A percentile compares a stretch with the other conserved stretches of the same genome.
Evolutionary conservation across 495 filamentous ascomycete species (phyloP).

Genomic region (Trichoderma parareesei): DNA sequence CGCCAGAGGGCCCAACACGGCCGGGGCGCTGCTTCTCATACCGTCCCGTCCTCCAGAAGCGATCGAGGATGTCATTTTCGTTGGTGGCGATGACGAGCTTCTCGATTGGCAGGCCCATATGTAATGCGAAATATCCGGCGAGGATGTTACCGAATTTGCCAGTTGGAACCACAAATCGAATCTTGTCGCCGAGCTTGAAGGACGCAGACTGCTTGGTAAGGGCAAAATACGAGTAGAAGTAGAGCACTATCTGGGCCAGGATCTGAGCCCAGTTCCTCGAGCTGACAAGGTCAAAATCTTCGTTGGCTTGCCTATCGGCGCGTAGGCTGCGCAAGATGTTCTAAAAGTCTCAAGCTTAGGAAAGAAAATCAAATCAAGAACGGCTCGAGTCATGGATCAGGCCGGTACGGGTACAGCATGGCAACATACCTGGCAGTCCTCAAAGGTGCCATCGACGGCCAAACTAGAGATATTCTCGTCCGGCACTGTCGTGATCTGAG

Average conservation of each 20-base stretch:
- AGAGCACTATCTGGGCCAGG: constrained; percentile 91
- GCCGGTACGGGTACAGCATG: background rate
- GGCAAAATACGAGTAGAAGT: constrained; percentile 82
- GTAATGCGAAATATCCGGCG: constrained; percentile 82
- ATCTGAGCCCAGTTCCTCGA: constrained; percentile 88
- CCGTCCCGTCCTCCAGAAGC: constrained; percentile 76
- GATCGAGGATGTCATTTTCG: constrained; percentile 81
- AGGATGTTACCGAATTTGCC: constrained; percentile 95
- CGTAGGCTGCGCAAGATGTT: constrained; percentile 92
- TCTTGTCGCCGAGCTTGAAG: constrained; percentile 45
- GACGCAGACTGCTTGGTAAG: constrained; percentile 47
- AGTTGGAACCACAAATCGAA: constrained; percentile 78
- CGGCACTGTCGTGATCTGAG: constrained; percentile 86
- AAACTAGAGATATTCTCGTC: constrained; percentile 87
- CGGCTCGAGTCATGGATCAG: background rate
- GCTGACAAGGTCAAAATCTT: constrained; percentile 69
- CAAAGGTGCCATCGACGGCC: constrained; percentile 78
- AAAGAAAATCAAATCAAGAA: constrained; percentile 4
- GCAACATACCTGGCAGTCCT: constrained; percentile 70
- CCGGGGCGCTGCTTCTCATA: constrained; percentile 67
- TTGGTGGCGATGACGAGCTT: constrained; percentile 88
- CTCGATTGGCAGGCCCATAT: constrained; percentile 80
- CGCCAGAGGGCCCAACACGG: constrained; percentile 16
- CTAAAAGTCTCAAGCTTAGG: constrained; percentile 24
- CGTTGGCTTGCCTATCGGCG: constrained; percentile 66